Percentiles rank a stretch among this genome's conserved stretches.
Evolutionary conservation across 2,329 filamentous ascomycete species (phyloP).

Genomic region (Fusarium nelsonii): DNA sequence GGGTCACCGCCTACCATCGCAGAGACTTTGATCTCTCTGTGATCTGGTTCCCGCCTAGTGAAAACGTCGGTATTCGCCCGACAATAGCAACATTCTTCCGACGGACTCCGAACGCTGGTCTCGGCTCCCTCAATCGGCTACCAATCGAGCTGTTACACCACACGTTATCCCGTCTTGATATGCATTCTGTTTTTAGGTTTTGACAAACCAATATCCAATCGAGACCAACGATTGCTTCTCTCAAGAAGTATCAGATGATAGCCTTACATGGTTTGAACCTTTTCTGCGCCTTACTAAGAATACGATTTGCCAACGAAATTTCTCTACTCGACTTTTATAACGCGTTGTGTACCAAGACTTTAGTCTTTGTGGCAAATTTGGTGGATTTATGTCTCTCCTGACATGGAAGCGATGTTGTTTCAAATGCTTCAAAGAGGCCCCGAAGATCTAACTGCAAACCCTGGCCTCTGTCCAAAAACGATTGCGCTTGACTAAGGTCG

Average conservation of each 20-base stretch:
- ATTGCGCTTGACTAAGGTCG: background rate
- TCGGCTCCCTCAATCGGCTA: background rate
- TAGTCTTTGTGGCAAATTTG: slow-evolving; percentile 46
- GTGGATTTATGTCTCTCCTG: slow-evolving; percentile 45
- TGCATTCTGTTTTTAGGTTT: slow-evolving; percentile 50
- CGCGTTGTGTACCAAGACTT: slow-evolving; percentile 49
- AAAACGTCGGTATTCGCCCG: background rate
- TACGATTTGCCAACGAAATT: slow-evolving; percentile 42
- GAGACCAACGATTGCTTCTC: slow-evolving; percentile 46
- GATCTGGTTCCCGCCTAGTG: background rate
- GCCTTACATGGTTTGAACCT: slow-evolving; percentile 49
- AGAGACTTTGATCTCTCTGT: background rate
- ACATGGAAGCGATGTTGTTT: slow-evolving; percentile 51
- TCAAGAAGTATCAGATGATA: slow-evolving; percentile 48
- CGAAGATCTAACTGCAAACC: background rate
- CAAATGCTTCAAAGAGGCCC: slow-evolving; percentile 42
- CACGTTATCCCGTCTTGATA: slow-evolving; percentile 48
- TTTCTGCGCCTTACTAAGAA: slow-evolving; percentile 52
- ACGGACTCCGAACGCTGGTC: background rate
- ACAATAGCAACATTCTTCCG: background rate
- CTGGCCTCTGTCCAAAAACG: background rate
- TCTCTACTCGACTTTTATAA: slow-evolving; percentile 47
- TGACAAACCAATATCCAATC: slow-evolving; percentile 49
- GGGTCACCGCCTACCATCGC: background rate
- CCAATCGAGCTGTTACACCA: slow-evolving; percentile 25